These are phyloP conservation scores for Effrenium voratum DNA, from an alignment of 73 alveolate species.

Conservation along the genomic window DNA sequence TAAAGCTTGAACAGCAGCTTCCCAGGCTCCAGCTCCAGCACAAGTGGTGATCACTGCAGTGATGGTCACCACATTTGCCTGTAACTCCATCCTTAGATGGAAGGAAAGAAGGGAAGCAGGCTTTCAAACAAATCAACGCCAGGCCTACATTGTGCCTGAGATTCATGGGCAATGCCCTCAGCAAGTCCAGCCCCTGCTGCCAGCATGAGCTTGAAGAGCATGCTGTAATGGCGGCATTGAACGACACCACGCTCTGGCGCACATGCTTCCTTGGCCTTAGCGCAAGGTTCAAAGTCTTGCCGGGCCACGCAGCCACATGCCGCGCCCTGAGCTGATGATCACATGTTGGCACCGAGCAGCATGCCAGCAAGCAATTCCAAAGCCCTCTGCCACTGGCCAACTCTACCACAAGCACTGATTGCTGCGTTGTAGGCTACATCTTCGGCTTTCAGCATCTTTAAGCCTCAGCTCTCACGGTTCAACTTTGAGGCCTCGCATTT, in stretches of 20 bases:
- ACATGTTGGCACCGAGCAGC: too few relatives aligned
- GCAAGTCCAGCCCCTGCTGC: not conserved
- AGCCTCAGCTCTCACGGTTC: too few relatives aligned
- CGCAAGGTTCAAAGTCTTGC: not conserved
- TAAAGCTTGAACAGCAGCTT: not conserved
- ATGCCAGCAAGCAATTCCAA: not conserved
- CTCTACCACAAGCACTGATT: not conserved
- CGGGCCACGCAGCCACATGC: too few relatives aligned
- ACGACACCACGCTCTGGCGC: too few relatives aligned
- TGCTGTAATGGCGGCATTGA: conserved; percentile 34
- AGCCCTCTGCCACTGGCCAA: not conserved
- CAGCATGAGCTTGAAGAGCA: conserved; percentile 1
- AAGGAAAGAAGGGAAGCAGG: not conserved
- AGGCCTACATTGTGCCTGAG: not conserved
- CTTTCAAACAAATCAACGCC: not conserved
- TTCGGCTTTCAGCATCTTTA: too few relatives aligned
- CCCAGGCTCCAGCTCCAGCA: conserved; percentile 53
- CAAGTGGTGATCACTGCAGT: conserved; percentile 69
- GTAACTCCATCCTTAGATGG: conserved; percentile 7
- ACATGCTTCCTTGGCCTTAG: too few relatives aligned
- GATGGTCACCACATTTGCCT: conserved; percentile 31
- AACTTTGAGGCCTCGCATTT: too few relatives aligned
- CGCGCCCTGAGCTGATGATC: too few relatives aligned
- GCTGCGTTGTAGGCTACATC: not conserved
- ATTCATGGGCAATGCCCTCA: not conserved